Evolutionary conservation across 2,329 filamentous ascomycete species (phyloP).

Genomic region (Microsporum ferrugineum): DNA sequence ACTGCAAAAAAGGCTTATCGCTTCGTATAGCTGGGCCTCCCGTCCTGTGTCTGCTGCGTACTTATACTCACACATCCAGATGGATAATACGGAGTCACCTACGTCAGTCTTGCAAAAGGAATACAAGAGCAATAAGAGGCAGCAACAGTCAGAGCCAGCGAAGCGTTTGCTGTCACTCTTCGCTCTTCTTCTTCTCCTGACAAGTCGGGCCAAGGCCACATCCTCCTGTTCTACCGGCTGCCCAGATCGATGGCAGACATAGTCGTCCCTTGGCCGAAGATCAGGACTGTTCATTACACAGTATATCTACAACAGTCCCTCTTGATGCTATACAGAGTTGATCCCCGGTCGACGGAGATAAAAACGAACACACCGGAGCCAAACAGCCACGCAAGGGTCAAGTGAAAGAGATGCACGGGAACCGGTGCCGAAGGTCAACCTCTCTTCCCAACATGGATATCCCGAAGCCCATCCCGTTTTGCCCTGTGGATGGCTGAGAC

Average conservation of each 20-base stretch:
- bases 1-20: background rate
- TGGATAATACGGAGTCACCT: background rate
- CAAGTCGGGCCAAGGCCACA: too few species aligned
- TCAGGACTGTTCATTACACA: background rate
- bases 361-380: too few species aligned
- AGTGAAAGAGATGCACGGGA: background rate
- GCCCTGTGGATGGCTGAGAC: too few species aligned
- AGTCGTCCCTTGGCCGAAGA: conserved; percentile 1
- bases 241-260: background rate
- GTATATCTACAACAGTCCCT: too few species aligned
- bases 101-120: background rate
- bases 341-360: too few species aligned
- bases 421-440: background rate
- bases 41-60: background rate
- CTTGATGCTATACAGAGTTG: too few species aligned
- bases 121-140: background rate
- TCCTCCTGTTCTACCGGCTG: background rate
- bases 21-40: background rate
- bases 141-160: background rate
- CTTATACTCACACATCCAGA: too few species aligned
- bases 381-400: too few species aligned
- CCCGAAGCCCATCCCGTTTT: too few species aligned
- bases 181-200: too few species aligned
- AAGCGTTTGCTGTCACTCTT: too few species aligned
- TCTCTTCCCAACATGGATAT: background rate